phyloP scores from a whole-genome alignment of 495 filamentous ascomycete genomes.

The Thozetella sp. region DNA sequence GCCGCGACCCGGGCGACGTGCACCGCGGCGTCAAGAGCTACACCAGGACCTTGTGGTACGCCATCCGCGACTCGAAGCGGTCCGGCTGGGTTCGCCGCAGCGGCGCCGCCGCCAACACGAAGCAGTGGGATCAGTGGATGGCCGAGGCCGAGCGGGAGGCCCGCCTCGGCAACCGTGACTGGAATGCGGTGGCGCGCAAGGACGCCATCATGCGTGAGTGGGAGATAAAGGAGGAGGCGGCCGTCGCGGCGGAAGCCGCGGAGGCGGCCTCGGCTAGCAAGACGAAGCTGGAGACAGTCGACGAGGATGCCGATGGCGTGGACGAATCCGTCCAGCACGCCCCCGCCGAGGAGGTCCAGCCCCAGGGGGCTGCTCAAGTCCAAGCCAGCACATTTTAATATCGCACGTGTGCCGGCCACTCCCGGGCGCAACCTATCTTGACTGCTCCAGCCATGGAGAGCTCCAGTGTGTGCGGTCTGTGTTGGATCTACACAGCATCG shows the following conservation, averaged over 20 bases:
- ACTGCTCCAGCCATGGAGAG: too few species aligned
- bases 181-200: constrained; percentile 51
- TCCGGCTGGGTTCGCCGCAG: constrained; percentile 49
- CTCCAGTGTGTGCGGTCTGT: too few species aligned
- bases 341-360: background rate
- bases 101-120: constrained; percentile 48
- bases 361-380: too few species aligned
- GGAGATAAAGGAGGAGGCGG: constrained; percentile 15
- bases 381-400: too few species aligned
- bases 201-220: constrained; percentile 41
- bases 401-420: too few species aligned
- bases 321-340: background rate
- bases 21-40: constrained; percentile 41
- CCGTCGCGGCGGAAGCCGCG: constrained; percentile 3
- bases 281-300: background rate
- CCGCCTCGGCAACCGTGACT: constrained; percentile 25
- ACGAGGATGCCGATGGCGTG: background rate
- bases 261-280: background rate
- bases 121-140: constrained; percentile 55
- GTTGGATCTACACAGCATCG: too few species aligned
- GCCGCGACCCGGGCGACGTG: constrained; percentile 16
- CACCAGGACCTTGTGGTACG: constrained; percentile 59
- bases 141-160: constrained; percentile 43
- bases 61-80: constrained; percentile 50
- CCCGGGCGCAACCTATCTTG: too few species aligned